Evolutionary conservation across 1,284 basidiomycete species (phyloP).

Genomic region (Moniliophthora roreri): DNA sequence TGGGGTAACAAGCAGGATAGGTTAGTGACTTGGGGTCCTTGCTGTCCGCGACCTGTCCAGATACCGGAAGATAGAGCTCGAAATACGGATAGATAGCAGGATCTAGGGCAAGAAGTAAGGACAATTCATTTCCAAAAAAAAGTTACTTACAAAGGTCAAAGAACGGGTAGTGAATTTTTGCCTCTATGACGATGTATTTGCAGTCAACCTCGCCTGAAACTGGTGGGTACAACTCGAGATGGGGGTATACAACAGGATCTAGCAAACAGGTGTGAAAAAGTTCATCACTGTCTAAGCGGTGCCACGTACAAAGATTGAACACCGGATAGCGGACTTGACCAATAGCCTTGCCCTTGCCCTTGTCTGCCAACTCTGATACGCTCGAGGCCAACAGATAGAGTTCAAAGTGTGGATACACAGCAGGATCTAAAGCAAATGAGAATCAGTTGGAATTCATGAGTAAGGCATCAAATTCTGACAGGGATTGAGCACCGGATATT

Average conservation of each 20-base stretch:
- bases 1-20: constrained; percentile 13
- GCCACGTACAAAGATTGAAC: constrained; percentile 12
- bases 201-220: constrained; percentile 1
- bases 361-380: neutral
- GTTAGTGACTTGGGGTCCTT: neutral
- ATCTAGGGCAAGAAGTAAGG: constrained; percentile 20
- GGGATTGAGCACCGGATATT: constrained; percentile 23
- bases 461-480: constrained; percentile 22
- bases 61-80: constrained; percentile 33
- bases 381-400: constrained; percentile 26
- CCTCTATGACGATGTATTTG: constrained; percentile 6
- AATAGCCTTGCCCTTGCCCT: no score
- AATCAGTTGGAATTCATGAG: neutral
- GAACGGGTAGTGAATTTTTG: constrained; percentile 20
- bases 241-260: constrained; percentile 36
- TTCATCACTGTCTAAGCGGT: constrained; percentile 6
- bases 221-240: constrained; percentile 16
- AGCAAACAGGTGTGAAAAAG: constrained; percentile 2
- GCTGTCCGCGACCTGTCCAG: constrained; percentile 5
- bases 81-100: constrained; percentile 39
- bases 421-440: constrained; percentile 27
- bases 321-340: constrained; percentile 5
- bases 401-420: constrained; percentile 39
- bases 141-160: constrained; percentile 27
- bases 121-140: neutral